A percentile compares a stretch with the other conserved stretches of the same genome.
These are phyloP conservation scores for Osmanthus fragrans DNA, from an alignment of 257 asterid genomes.

Conservation along the genomic window DNA sequence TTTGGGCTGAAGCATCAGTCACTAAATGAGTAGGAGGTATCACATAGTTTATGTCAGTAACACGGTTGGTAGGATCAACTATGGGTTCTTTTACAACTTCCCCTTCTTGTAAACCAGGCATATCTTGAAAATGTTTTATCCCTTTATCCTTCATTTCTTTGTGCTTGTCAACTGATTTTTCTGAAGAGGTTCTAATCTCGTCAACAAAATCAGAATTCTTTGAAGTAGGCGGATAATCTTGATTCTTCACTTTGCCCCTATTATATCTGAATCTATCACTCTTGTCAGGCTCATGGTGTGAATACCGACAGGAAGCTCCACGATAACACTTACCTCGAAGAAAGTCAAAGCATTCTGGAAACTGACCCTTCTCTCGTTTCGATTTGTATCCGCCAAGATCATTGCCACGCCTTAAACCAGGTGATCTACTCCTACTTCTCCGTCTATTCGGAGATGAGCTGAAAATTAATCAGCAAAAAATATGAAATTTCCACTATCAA, in stretches of 20 bases:
- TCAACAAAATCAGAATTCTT: slow-evolving; percentile 36
- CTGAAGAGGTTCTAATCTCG: slow-evolving; percentile 28
- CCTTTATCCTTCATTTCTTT: slow-evolving; percentile 40
- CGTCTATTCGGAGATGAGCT: slow-evolving; percentile 80
- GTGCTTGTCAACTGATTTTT: slow-evolving; percentile 28
- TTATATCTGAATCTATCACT: slow-evolving; percentile 49
- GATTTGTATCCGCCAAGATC: slow-evolving; percentile 45
- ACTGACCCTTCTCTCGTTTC: slow-evolving; percentile 52
- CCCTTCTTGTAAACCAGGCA: slow-evolving; percentile 35
- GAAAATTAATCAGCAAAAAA: slow-evolving; percentile 30
- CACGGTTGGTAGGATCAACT: slow-evolving; percentile 28
- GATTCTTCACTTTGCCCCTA: slow-evolving; percentile 49
- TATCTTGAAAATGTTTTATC: slow-evolving; percentile 26
- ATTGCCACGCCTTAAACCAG: slow-evolving; percentile 48
- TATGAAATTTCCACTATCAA: slow-evolving; percentile 16
- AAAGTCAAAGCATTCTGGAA: slow-evolving; percentile 65
- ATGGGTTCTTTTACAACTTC: slow-evolving; percentile 28
- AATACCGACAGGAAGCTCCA: slow-evolving; percentile 75
- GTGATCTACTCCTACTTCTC: slow-evolving; percentile 75
- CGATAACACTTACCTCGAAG: slow-evolving; percentile 80
- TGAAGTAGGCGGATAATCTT: slow-evolving; percentile 37
- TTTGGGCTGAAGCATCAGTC: slow-evolving; percentile 28
- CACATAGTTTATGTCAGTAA: slow-evolving; percentile 30
- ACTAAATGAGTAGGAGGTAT: slow-evolving; percentile 28
- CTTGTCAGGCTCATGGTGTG: slow-evolving; percentile 62